Conservation (phyloP, 345 rosid genomes). For the Lepidium aucheri region DNA sequence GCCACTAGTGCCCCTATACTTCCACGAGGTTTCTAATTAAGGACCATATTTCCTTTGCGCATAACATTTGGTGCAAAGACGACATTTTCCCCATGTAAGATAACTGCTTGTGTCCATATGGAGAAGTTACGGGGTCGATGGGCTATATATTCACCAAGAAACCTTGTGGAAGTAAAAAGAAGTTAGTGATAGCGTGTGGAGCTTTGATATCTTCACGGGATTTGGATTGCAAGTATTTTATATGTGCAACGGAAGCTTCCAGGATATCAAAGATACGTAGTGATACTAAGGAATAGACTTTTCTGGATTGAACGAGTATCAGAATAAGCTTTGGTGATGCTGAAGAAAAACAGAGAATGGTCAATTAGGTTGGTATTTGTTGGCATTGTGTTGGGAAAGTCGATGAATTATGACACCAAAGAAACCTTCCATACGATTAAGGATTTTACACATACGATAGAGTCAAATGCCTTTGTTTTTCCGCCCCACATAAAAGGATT, state of each 20-base stretch:
- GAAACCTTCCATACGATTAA: background rate
- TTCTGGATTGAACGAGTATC: background rate
- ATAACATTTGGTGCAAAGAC: background rate
- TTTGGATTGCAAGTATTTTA: background rate
- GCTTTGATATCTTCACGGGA: background rate
- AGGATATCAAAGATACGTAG: background rate
- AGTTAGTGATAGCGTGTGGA: background rate
- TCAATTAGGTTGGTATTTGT: background rate
- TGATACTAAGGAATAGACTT: too few species aligned
- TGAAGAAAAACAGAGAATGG: background rate
- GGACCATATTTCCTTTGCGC: background rate
- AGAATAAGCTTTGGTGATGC: background rate
- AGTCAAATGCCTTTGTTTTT: background rate
- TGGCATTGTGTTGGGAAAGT: background rate
- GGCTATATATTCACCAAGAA: constrained; percentile 3
- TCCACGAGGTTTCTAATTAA: too few species aligned
- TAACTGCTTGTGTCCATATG: background rate
- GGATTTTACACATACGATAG: constrained; percentile 21
- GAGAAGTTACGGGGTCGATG: background rate
- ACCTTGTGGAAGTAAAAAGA: background rate
- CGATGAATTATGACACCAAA: background rate
- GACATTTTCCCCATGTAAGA: constrained; percentile 3
- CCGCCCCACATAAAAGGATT: background rate
- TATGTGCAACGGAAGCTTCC: background rate
- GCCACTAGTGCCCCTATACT: too few species aligned